phyloP scores from a whole-genome alignment of 2,329 filamentous ascomycete genomes.

The Parastagonospora avenae region DNA sequence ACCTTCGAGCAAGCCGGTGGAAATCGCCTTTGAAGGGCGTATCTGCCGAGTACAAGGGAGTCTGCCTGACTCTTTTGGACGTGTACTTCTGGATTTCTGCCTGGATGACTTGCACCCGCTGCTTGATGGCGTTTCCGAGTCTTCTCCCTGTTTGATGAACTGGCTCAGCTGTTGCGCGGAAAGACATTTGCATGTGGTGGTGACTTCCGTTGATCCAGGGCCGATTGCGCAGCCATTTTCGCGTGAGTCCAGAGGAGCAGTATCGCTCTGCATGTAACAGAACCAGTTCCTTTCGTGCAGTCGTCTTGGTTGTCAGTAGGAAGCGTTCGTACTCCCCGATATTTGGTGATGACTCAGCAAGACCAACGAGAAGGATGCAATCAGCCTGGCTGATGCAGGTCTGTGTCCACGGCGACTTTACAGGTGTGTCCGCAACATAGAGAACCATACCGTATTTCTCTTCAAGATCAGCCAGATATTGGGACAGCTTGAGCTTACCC shows the following conservation, averaged over 20 bases:
- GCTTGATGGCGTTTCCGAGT: slow-evolving; percentile 84
- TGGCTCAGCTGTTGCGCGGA: slow-evolving; percentile 75
- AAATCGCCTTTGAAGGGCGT: slow-evolving; percentile 97
- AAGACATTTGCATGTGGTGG: slow-evolving; percentile 96
- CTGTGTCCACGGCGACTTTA: slow-evolving; percentile 97
- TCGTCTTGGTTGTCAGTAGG: slow-evolving; percentile 95
- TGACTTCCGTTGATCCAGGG: slow-evolving; percentile 99
- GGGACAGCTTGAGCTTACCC: slow-evolving; percentile 93
- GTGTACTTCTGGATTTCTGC: slow-evolving; percentile 99
- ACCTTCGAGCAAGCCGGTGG: slow-evolving; percentile 83
- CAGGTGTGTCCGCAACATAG: slow-evolving; percentile 94
- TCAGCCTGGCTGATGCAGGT: slow-evolving; percentile 97
- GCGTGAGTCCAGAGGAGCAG: slow-evolving; percentile 80
- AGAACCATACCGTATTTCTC: slow-evolving; percentile 96
- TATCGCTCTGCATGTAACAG: slow-evolving; percentile 88
- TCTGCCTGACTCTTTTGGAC: slow-evolving; percentile 86
- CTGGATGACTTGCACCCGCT: slow-evolving; percentile 90
- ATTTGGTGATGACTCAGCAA: slow-evolving; percentile 85
- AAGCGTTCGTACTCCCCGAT: slow-evolving; percentile 98
- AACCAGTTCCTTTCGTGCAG: slow-evolving; percentile 89
- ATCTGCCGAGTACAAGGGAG: slow-evolving; percentile 86
- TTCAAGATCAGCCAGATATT: slow-evolving; percentile 94
- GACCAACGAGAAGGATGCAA: slow-evolving; percentile 88
- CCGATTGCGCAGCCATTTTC: slow-evolving; percentile 84
- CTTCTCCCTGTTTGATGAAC: slow-evolving; percentile 75